These are phyloP conservation scores for Picea mariana DNA, from an alignment of 83 land plant genomes.

Conservation along the genomic window DNA sequence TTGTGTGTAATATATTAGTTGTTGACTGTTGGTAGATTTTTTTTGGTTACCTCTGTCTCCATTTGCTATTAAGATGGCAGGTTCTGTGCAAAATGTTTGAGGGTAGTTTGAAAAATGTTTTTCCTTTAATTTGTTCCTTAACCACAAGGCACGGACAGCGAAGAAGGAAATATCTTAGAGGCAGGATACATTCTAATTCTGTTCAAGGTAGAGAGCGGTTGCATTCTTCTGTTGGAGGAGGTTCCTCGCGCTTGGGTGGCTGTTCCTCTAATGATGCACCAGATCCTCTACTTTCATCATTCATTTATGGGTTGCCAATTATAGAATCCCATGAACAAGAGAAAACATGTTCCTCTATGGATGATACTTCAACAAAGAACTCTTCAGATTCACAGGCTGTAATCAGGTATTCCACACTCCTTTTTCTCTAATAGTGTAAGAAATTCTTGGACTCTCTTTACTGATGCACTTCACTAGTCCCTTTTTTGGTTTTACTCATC, in stretches of 20 bases:
- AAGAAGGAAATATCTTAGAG: conserved; percentile 9
- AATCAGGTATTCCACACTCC: neutral
- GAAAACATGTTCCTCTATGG: neutral
- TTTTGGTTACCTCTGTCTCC: neutral
- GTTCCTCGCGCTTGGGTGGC: neutral
- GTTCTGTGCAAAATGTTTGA: neutral
- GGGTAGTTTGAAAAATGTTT: neutral
- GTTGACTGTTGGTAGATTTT: neutral
- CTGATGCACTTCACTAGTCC: neutral
- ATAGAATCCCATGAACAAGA: conserved; percentile 5
- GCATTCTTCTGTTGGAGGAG: neutral
- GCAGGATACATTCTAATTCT: neutral
- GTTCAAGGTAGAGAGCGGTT: neutral
- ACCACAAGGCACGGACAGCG: conserved; percentile 10
- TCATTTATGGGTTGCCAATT: conserved; percentile 14
- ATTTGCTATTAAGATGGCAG: neutral
- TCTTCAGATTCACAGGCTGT: neutral
- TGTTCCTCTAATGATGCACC: neutral
- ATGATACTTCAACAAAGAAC: neutral
- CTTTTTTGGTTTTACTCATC: neutral
- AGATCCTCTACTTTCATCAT: conserved; percentile 8
- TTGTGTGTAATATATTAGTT: neutral
- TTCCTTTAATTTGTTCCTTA: conserved; percentile 7
- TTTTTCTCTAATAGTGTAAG: neutral
- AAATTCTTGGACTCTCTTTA: neutral